Percentiles rank a stretch among this genome's conserved stretches.
These are phyloP conservation scores for Oleoguttula mirabilis DNA, from an alignment of 495 filamentous ascomycete genomes.

Conservation along the genomic window DNA sequence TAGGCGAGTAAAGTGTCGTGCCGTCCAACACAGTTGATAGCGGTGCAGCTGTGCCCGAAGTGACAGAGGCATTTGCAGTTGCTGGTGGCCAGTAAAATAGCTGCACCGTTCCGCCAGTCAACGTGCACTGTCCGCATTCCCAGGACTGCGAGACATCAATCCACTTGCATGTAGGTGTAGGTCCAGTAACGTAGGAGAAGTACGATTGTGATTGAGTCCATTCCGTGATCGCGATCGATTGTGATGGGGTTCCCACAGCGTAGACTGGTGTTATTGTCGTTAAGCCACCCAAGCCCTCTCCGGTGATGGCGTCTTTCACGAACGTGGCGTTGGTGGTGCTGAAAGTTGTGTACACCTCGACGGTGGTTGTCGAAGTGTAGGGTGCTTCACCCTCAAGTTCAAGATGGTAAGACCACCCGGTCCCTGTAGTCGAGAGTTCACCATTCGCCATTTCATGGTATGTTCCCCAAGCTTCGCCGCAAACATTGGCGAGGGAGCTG, in stretches of 20 bases:
- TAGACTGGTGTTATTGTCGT: conserved; percentile 10
- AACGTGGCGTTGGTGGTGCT: background rate
- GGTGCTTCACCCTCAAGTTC: background rate
- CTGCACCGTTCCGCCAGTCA: conserved; percentile 2
- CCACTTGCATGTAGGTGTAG: conserved; percentile 7
- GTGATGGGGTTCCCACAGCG: conserved; percentile 2
- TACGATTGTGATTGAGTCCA: background rate
- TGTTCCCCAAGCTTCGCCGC: background rate
- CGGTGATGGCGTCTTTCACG: background rate
- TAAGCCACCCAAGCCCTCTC: background rate
- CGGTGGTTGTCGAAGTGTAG: background rate
- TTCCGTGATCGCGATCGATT: background rate
- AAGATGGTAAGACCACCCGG: background rate
- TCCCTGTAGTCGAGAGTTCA: background rate
- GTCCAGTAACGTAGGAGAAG: background rate
- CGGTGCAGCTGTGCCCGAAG: no score
- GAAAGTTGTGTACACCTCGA: conserved; percentile 1
- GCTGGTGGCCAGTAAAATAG: conserved; percentile 4
- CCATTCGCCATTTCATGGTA: background rate
- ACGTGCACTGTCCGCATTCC: conserved; percentile 2
- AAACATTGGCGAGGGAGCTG: background rate
- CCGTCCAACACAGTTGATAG: background rate
- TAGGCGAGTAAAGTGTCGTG: background rate
- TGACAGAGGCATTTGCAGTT: background rate
- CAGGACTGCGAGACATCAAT: background rate